These are phyloP conservation scores for Silene uniflora DNA, from an alignment of 148 eudicot species.

Conservation along the genomic window DNA sequence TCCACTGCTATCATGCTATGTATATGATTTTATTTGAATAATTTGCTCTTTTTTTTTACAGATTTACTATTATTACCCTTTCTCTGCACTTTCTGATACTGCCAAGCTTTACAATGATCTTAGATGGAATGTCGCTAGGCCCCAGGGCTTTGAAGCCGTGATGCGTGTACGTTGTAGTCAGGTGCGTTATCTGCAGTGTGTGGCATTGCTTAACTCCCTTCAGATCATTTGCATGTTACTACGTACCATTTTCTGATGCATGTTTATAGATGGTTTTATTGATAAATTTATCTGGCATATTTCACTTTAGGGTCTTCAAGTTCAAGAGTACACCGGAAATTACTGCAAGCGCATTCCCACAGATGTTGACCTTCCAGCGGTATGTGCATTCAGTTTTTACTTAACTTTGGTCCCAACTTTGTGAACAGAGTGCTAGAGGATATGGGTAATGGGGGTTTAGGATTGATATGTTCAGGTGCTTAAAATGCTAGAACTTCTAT, in stretches of 20 bases:
- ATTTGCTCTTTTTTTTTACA: too few relatives aligned
- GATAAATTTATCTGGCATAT: not conserved
- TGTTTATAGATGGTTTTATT: not conserved
- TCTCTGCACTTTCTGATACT: conserved; percentile 85
- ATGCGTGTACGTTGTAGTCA: conserved; percentile 99
- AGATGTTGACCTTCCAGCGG: conserved; percentile 96
- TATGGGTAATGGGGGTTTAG: not conserved
- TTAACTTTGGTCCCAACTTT: not conserved
- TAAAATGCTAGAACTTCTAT: not conserved
- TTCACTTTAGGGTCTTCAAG: conserved; percentile 66
- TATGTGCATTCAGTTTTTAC: conserved; percentile 31
- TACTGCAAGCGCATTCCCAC: conserved; percentile 98
- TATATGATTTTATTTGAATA: too few relatives aligned
- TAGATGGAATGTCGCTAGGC: conserved; percentile 97
- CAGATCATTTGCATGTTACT: not conserved
- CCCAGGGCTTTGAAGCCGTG: conserved; percentile 97
- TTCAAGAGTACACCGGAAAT: conserved; percentile 92
- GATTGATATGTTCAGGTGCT: not conserved
- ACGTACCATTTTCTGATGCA: conserved; percentile 1
- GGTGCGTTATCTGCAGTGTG: conserved; percentile 34
- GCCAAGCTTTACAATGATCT: conserved; percentile 98
- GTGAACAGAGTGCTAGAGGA: not conserved
- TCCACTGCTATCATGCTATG: too few relatives aligned
- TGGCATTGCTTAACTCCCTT: not conserved
- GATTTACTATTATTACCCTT: conserved; percentile 89